Percentiles rank a stretch among this genome's conserved stretches.
Conservation (phyloP, 768 basidiomycete genomes). For the Daedaleopsis nitida region DNA sequence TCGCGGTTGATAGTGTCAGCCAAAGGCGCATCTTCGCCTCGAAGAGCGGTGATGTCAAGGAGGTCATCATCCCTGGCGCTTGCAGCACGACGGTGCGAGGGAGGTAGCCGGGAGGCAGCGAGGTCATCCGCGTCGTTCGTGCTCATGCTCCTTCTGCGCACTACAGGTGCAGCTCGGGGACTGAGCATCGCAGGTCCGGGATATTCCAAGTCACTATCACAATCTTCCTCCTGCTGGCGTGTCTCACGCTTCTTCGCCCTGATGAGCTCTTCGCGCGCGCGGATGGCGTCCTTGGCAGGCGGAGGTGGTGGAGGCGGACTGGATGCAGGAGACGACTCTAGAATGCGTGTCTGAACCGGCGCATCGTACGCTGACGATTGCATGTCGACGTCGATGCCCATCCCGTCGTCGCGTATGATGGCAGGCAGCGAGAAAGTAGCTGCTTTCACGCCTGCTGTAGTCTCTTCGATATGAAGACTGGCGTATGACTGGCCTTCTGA, state of each 20-base stretch:
- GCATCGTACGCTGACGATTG: slow-evolving; percentile 17
- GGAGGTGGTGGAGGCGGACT: slow-evolving; percentile 42
- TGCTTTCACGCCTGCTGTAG: slow-evolving; percentile 36
- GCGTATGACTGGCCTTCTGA: slow-evolving; percentile 9
- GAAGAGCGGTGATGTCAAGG: slow-evolving; percentile 40
- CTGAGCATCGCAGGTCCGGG: slow-evolving; percentile 11
- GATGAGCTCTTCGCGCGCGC: slow-evolving; percentile 65
- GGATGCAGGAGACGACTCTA: slow-evolving; percentile 41
- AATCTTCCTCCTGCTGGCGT: slow-evolving; percentile 52
- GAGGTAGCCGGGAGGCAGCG: slow-evolving; percentile 33
- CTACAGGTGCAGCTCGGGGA: slow-evolving; percentile 46
- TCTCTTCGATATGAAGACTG: slow-evolving; percentile 30
- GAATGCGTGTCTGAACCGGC: slow-evolving; percentile 12
- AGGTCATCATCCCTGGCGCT: slow-evolving; percentile 33
- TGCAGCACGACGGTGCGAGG: slow-evolving; percentile 16
- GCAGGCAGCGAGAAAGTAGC: slow-evolving; percentile 34
- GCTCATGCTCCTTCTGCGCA: slow-evolving; percentile 72
- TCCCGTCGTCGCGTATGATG: slow-evolving; percentile 32
- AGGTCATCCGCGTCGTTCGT: slow-evolving; percentile 67
- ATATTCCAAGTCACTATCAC: slow-evolving; percentile 15
- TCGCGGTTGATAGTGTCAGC: slow-evolving; percentile 75
- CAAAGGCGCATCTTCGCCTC: slow-evolving; percentile 54
- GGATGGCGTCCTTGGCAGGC: slow-evolving; percentile 69
- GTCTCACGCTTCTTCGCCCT: slow-evolving; percentile 69
- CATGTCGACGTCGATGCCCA: slow-evolving; percentile 25